phyloP scores from a whole-genome alignment of 2,329 filamentous ascomycete genomes.

The Dichotomopilus funicola region DNA sequence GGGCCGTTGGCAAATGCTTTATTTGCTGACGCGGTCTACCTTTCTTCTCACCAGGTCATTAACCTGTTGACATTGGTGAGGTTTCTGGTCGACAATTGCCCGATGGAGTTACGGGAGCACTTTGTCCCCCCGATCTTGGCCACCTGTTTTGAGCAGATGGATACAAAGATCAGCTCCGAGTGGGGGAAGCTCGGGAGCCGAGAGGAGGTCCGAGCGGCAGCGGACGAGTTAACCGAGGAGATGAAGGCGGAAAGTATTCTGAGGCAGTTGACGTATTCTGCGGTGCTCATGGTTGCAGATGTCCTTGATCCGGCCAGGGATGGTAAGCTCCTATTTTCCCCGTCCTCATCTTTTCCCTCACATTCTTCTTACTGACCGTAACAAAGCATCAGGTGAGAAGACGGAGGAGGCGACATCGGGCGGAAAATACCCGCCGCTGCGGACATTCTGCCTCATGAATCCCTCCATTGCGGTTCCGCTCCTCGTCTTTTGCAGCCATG shows the following conservation, averaged over 20 bases:
- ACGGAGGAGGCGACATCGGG: conserved; percentile 26
- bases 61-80: conserved; percentile 85
- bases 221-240: conserved; percentile 81
- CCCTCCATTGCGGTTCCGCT: conserved; percentile 78
- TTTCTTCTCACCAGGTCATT: conserved; percentile 90
- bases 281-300: conserved; percentile 84
- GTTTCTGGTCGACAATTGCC: conserved; percentile 87
- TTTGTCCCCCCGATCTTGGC: conserved; percentile 82
- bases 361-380: too few species aligned
- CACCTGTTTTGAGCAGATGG: conserved; percentile 77
- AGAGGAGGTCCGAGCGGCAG: conserved; percentile 56
- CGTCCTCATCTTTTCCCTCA: not conserved
- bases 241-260: conserved; percentile 98
- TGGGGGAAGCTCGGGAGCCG: conserved; percentile 71
- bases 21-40: conserved; percentile 71
- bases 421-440: conserved; percentile 53
- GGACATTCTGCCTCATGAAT: conserved; percentile 75
- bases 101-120: conserved; percentile 64
- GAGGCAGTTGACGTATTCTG: conserved; percentile 84
- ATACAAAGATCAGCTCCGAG: conserved; percentile 77
- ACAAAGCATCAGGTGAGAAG: conserved; percentile 24
- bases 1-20: conserved; percentile 76
- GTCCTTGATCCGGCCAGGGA: conserved; percentile 70
- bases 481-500: conserved; percentile 85
- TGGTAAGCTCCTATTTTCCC: conserved; percentile 2